Conservation (phyloP, 2,329 filamentous ascomycete species). For the Fusarium sublunatum region DNA sequence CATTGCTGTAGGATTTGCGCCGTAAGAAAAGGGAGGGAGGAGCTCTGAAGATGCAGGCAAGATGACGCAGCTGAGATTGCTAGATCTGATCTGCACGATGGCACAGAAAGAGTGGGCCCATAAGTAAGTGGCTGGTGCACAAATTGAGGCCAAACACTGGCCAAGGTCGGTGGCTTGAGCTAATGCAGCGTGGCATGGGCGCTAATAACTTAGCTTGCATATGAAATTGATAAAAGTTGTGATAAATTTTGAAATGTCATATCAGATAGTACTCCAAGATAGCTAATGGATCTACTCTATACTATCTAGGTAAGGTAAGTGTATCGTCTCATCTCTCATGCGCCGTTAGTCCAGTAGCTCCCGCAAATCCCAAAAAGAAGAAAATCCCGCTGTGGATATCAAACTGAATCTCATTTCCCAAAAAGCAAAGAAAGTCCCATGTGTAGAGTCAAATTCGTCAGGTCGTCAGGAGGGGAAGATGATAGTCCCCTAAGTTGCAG, state of each 20-base stretch:
- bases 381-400: conserved; percentile 35
- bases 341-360: conserved; percentile 22
- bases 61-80: conserved; percentile 26
- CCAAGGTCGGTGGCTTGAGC: conserved; percentile 4
- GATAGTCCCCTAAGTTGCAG: conserved; percentile 33
- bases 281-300: conserved; percentile 28
- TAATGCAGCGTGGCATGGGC: neutral
- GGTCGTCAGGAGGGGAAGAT: conserved; percentile 10
- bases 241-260: conserved; percentile 33
- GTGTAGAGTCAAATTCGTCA: conserved; percentile 23
- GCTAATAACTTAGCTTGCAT: conserved; percentile 7
- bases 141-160: neutral
- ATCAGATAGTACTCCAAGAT: conserved; percentile 18
- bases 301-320: conserved; percentile 4
- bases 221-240: conserved; percentile 25
- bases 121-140: conserved; percentile 16
- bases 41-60: conserved; percentile 1
- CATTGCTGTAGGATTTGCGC: conserved; percentile 37
- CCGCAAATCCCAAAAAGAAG: conserved; percentile 17
- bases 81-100: conserved; percentile 26
- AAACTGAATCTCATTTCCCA: conserved; percentile 17
- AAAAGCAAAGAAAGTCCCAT: conserved; percentile 11
- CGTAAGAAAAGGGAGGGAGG: conserved; percentile 1
- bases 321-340: conserved; percentile 27
- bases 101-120: conserved; percentile 16